Base-by-base conservation (phyloP, 257 asterid genomes). In the Solanum chaucha region DNA sequence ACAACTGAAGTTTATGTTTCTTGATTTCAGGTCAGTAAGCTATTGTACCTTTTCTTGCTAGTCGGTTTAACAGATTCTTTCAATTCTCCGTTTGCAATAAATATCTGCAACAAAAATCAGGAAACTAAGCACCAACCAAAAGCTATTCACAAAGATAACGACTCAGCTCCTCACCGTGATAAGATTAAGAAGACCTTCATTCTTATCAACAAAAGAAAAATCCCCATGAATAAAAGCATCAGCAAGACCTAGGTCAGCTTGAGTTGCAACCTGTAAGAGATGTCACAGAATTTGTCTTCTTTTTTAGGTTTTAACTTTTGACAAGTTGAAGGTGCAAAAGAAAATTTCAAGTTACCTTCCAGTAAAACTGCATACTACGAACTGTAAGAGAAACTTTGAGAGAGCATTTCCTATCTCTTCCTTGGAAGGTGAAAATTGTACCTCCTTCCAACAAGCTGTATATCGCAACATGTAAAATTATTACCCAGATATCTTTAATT, bases 151-250 rank as follows among this genome's bases (percentile, higher is more conserved):
- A 74, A 13, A 10, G n/a, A 68, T 34, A 34, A 67, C 11, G 30
- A 34, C 64, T 22, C 61, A 22, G 12, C 1, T 44, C 19, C 94
- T 93, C 88, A 96, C 98, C 96, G 90, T 92, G 90, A 94, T 90
- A 87, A 95, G 94, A 82, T 93, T 91, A 85, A 94, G 93, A 88
- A 96, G 91, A 14, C 98, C 98, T 86, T 92, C 91, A 24, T 92
- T 85, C 87, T 92, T 89, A 86, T 95, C 97, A 15, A 93, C 95
- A 6, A 95, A 93, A 82, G 98, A 94, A 73, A 96, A 91, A 86
- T 96, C 98, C 32, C 98, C 98, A 64, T 94, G 92, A 41, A 96
- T 93, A 68, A 93, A 96, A 75, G 98, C 98, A 83, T 95, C 98
- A 3, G 98, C 98, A 36, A 96, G 92, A 88, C 98, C 99, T 91